These are phyloP conservation scores for Phytophthora pistaciae DNA, from an alignment of 352 stramenopile genomes.

Conservation along the genomic window DNA sequence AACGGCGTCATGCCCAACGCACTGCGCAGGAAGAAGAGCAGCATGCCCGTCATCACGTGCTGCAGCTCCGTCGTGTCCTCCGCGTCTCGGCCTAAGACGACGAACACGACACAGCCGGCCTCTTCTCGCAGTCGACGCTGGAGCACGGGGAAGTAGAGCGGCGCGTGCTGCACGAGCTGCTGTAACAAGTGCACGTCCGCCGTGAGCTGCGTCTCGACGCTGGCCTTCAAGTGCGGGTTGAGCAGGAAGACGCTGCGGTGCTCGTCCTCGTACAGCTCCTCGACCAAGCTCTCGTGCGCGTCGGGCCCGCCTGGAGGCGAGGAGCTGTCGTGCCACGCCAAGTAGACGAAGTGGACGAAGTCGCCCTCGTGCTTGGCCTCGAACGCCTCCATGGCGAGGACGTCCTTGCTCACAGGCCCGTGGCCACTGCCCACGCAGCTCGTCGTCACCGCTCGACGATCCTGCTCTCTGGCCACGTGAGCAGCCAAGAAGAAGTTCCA, in stretches of 20 bases:
- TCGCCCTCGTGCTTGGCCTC: slow-evolving; percentile 47
- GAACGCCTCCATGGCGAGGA: slow-evolving; percentile 39
- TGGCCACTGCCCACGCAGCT: slow-evolving; percentile 13
- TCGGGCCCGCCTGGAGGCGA: background rate
- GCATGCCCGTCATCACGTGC: slow-evolving; percentile 34
- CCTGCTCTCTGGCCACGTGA: slow-evolving; percentile 4
- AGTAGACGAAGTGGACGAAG: slow-evolving; percentile 67
- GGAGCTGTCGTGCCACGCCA: slow-evolving; percentile 40
- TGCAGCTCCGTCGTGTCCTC: slow-evolving; percentile 30
- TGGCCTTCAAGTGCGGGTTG: slow-evolving; percentile 14
- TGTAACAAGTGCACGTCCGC: slow-evolving; percentile 33
- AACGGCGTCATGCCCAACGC: slow-evolving; percentile 35
- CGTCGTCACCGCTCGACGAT: slow-evolving; percentile 7
- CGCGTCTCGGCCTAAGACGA: slow-evolving; percentile 36
- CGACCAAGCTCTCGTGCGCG: slow-evolving; percentile 18
- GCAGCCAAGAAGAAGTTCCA: slow-evolving; percentile 64
- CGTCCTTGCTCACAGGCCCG: slow-evolving; percentile 28
- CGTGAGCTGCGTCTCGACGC: background rate
- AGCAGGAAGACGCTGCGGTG: slow-evolving; percentile 47
- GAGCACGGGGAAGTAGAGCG: slow-evolving; percentile 49
- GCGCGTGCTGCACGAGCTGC: slow-evolving; percentile 49
- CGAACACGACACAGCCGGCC: slow-evolving; percentile 49
- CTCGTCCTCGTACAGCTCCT: slow-evolving; percentile 47
- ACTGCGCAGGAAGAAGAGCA: slow-evolving; percentile 63
- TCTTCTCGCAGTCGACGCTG: slow-evolving; percentile 58